These are phyloP conservation scores for Schizochytrium sp. DNA, from an alignment of 108 stramenopile genomes.

Conservation along the genomic window DNA sequence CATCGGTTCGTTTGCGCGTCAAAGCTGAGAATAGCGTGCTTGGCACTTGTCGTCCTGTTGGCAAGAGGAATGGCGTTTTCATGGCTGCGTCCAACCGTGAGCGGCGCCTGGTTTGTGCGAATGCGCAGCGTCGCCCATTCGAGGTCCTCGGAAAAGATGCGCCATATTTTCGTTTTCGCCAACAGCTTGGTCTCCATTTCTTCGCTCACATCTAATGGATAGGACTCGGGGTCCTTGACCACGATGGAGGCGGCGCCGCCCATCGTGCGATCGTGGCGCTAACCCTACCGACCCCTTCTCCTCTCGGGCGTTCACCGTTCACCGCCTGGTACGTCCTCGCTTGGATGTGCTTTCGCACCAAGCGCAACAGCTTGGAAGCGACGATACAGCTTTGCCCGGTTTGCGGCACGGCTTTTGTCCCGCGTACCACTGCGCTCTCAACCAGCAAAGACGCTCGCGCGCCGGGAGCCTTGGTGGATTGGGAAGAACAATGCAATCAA, in stretches of 20 bases:
- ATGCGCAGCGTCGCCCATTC: neutral
- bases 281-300: neutral
- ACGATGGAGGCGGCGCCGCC: neutral
- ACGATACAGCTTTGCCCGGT: too few relatives aligned
- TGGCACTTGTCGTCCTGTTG: neutral
- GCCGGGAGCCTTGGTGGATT: too few relatives aligned
- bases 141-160: neutral
- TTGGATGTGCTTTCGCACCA: too few relatives aligned
- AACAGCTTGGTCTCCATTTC: neutral
- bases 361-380: too few relatives aligned
- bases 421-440: too few relatives aligned
- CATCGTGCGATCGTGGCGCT: neutral
- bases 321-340: too few relatives aligned
- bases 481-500: too few relatives aligned
- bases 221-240: neutral
- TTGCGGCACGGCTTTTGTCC: too few relatives aligned
- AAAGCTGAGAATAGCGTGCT: neutral
- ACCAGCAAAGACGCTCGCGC: too few relatives aligned
- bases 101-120: neutral
- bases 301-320: too few relatives aligned
- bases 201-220: neutral
- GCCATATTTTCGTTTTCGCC: neutral
- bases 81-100: neutral
- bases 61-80: neutral
- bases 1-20: neutral